Base-by-base conservation (phyloP, 1,284 basidiomycete species). In the Rhodotorula sp. region DNA sequence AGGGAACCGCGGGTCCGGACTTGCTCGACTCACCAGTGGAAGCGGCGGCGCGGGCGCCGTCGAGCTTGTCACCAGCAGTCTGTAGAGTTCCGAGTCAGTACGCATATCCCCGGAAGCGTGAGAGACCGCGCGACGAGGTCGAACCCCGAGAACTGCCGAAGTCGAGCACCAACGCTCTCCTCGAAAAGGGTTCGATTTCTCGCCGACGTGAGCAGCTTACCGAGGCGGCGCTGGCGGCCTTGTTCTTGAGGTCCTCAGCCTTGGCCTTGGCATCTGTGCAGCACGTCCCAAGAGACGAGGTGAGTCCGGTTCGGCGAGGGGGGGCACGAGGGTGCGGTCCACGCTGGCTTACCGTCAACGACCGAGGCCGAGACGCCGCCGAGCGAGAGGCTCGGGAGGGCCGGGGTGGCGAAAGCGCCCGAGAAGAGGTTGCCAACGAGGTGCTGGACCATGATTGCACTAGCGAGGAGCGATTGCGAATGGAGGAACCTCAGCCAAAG, bases 31-130 rank as follows among this genome's bases (percentile, higher is more conserved):
- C 56, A 74, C 76, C 73, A 20, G 70, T 71, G 65, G 72, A 64
- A 58, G 75, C 73, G 20, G 73, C 74, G 16, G 64, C 60, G 73
- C 79, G 78, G 62, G 78, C 78, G 26, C 75, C 76, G 61, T 75
- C 69, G 29, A 76, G 54, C 68, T 77, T 77, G 70, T 75, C 70
- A 23, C 70, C 73, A 29, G 74, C 73, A 56, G 71, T 66, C 73
- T 75, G 43, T 48, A n/a, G 61, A 18, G 14, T 43, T 5, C 3
- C 34, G 20, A 2, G 49, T 49, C 34, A 65, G 54, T 23, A 14
- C 39, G 39, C 5, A 15, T 1, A 18, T 6, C 23, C n/a, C 39
- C 23, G 8, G 2, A 20, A 31, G 29, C 10, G n/a, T 15, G 61
- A 23, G n/a, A 6, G 16, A 3, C n/a, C 52, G 56, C 5, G 16